Base-by-base conservation (phyloP, 257 asterid genomes). In the Catharanthus roseus region DNA sequence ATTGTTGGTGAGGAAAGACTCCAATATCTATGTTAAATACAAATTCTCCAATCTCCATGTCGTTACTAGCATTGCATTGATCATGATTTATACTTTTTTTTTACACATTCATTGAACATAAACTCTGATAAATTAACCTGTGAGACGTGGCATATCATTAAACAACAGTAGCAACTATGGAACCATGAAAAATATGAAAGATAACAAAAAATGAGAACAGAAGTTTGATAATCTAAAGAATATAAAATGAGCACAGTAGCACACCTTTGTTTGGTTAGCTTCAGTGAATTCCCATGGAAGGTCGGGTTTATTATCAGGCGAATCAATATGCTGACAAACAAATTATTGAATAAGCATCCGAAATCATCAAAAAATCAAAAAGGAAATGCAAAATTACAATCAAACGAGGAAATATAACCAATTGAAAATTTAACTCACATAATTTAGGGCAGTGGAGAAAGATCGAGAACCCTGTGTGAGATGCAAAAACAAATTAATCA, bases 391-490 rank as follows among this genome's bases (percentile, higher is more conserved):
- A 72, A 11, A 38, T n/a, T 39, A 51, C 2, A 74, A 0, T 8
- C 55, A 73, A 60, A 13, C 23, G 26, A 26, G 16, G 41, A 39
- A 69, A n/a, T 29, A 19, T 29, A 19, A 44, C 26, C 44, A 61
- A 33, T 33, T 9, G 23, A 63, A 49, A 72, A 44, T 60, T 63
- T 26, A 74, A 74, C 97, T 87, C 69, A 91, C 98, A 72, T 89
- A 93, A 80, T 93, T 93, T 72, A 90, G 80, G 62, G 98, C 96
- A 62, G 96, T 87, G 62, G 97, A 90, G 56, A 93, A 82, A 6
- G 95, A 86, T 77, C 96, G 86, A 51, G 91, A 81, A n/a, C 83
- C 86, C 97, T 91, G 86, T 78, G 74, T 12, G 16, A 71, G 41
- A 69, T 79, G 50, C 67, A 71, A 61, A 55, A 57, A 13, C 21